Base-by-base conservation (phyloP, 1,139 yeast genomes). In the Pneumocystis jirovecii region DNA sequence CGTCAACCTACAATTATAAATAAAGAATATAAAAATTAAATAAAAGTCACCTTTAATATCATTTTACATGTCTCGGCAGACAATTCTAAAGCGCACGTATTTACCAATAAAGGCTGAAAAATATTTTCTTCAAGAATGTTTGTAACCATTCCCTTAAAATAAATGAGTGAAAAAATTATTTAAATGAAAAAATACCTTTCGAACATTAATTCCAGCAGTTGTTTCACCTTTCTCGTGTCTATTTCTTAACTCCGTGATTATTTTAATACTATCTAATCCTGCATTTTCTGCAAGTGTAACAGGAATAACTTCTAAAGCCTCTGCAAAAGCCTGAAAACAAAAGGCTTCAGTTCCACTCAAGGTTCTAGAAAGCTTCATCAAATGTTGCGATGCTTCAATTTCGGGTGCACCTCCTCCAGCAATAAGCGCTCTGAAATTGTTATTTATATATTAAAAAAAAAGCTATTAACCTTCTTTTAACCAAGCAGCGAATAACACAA, bases 321-420 rank as follows among this genome's bases (percentile, higher is more conserved):
- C 85, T 29, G 98, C 97, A 78, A 89, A 93, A 76, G 91, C 98
- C 74, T 86, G 87, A 85, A 91, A 93, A 72, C 96, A 95, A 72
- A 90, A 86, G 65, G 95, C 95, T 76, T 93, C 97, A 7, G 91
- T 90, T 63, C 99, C 98, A 29, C 89, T 82, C 70, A 89, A 80
- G 62, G 84, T 79, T 68, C 86, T 83, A 29, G 96, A 82, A 76
- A 91, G 97, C 72, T 84, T 85, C 76, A 83, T 80, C 71, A 93
- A 78, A 35, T 84, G 83, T 72, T 96, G 84, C 5, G 97, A 86
- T 19, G 91, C 87, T 78, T 93, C 98, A 71, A 93, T 85, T 78
- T 93, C 99, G 63, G 98, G 96, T 5, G 98, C 97, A 71, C 98
- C 98, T 70, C 99, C 98, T 72, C 99, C 99, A 17, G 97, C 97